Conservation (phyloP, 1,284 basidiomycete genomes). For the Moesziomyces antarcticus region DNA sequence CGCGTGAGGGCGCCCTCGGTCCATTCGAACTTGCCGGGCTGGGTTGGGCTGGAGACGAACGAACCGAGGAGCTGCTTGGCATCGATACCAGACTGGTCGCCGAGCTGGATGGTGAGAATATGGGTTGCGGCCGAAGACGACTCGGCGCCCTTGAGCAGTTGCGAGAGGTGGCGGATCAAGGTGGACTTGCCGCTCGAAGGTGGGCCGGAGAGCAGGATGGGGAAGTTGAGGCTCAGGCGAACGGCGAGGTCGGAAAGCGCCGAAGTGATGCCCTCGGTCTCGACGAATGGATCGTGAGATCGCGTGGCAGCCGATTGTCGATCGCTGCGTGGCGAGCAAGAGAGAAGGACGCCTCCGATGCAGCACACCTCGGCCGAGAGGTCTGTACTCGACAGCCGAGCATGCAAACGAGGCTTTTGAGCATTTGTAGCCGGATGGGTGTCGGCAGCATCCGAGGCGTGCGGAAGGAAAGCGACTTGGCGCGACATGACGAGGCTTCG, state of each 20-base stretch:
- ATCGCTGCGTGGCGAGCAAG: constrained; percentile 8
- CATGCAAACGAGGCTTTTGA: neutral
- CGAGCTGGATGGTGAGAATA: constrained; percentile 87
- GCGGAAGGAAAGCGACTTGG: constrained; percentile 1
- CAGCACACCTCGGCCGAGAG: constrained; percentile 24
- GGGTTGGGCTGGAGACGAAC: constrained; percentile 86
- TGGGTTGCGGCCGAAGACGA: constrained; percentile 66
- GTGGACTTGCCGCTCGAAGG: constrained; percentile 91
- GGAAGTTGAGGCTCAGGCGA: constrained; percentile 77
- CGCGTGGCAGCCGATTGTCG: neutral
- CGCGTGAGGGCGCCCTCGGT: constrained; percentile 92
- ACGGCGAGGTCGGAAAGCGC: constrained; percentile 77
- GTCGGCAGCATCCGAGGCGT: neutral
- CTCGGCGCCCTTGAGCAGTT: constrained; percentile 29
- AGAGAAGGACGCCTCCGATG: constrained; percentile 55
- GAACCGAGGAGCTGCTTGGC: constrained; percentile 93
- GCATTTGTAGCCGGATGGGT: neutral
- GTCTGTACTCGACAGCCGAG: constrained; percentile 7
- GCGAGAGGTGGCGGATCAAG: constrained; percentile 78
- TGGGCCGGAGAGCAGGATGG: constrained; percentile 85
- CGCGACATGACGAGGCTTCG: constrained; percentile 6
- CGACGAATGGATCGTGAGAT: constrained; percentile 69
- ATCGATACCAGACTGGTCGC: constrained; percentile 74
- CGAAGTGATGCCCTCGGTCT: constrained; percentile 75
- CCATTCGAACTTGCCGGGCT: constrained; percentile 93